Base-by-base conservation (phyloP, 805 yeast genomes). In the Candida verbasci region DNA sequence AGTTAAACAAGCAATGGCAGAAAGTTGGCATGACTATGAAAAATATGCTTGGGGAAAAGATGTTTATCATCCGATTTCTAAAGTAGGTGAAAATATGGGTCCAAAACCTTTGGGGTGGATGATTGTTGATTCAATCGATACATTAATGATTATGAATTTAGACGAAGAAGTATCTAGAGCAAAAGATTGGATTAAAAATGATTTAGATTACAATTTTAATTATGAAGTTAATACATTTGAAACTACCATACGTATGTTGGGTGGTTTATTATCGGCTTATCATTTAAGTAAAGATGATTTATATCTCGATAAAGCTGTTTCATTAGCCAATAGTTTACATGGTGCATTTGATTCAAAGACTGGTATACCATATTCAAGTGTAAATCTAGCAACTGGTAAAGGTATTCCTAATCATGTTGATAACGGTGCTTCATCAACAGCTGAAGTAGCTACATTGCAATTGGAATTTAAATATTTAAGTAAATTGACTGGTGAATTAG, bases 201-300 rank as follows among this genome's bases (percentile, higher is more conserved):
- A 77, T 34, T 66, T 89, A 45, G 70, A 68, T 36, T 88, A 86
- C 53, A 76, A 79, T 47, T 76, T 85, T 47, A 84, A 86, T 53
- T 76, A 80, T 42, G 74, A 74, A 24, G 93, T 86, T 28, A 87
- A 82, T 53, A 80, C 87, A 5, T 89, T 89, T 59, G 97, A 88
- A 55, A 87, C 96, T n/a, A 86, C 97, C 5, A 88, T 86, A 45
- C 72, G 96, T 54, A 86, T 89, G 94, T 64, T 89, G 17, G 97
- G 97, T 29, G 97, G 97, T 0, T 66, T 89, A n/a, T 62, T 89
- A 33, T 82, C 95, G 3, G 95, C 95, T 0, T 77, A 76, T 52
- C 80, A 85, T 45, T 60, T 86, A 20, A 72, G 89, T 2, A 62
- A 70, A 10, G 89, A 84, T 47, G 84, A 79, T 31, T 40, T 84